A percentile compares a stretch with the other conserved stretches of the same genome.
Conservation (phyloP, 108 stramenopile genomes). For the Discostella pseudostelligera region DNA sequence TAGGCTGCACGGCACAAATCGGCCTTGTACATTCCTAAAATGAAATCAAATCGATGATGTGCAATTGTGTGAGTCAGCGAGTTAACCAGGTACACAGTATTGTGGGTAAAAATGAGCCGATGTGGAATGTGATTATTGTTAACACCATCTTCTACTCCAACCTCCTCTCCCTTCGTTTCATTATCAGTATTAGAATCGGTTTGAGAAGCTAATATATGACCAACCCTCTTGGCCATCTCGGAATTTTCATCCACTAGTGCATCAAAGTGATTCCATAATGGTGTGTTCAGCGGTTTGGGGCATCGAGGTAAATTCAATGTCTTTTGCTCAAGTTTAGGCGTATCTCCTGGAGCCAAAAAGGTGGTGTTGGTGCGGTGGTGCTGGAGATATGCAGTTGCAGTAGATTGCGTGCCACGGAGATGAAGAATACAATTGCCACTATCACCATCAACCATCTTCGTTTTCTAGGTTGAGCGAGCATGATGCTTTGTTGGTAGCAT, state of each 20-base stretch:
- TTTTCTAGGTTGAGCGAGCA: too few species aligned
- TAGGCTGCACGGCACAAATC: constrained; percentile 31
- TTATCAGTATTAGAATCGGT: background rate
- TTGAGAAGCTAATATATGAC: background rate
- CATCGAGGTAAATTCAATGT: too few species aligned
- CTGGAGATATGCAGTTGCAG: too few species aligned
- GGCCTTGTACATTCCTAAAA: constrained; percentile 29
- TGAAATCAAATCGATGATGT: background rate
- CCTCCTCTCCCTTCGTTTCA: background rate
- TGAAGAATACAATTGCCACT: background rate
- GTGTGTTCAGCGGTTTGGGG: too few species aligned
- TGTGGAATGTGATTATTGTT: constrained; percentile 5
- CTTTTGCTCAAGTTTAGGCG: too few species aligned
- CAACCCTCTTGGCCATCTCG: background rate
- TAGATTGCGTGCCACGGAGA: too few species aligned
- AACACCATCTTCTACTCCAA: background rate
- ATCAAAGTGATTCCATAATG: background rate
- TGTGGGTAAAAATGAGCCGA: constrained; percentile 13
- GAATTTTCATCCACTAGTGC: constrained; percentile 5
- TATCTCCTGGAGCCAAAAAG: too few species aligned
- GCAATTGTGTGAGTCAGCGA: background rate
- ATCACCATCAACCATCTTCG: background rate
- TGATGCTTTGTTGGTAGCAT: background rate
- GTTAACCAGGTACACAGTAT: too few species aligned
- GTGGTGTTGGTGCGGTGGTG: too few species aligned